phyloP scores from a whole-genome alignment of 176 grass and related monocot species.

The Musa schizocarpa region DNA sequence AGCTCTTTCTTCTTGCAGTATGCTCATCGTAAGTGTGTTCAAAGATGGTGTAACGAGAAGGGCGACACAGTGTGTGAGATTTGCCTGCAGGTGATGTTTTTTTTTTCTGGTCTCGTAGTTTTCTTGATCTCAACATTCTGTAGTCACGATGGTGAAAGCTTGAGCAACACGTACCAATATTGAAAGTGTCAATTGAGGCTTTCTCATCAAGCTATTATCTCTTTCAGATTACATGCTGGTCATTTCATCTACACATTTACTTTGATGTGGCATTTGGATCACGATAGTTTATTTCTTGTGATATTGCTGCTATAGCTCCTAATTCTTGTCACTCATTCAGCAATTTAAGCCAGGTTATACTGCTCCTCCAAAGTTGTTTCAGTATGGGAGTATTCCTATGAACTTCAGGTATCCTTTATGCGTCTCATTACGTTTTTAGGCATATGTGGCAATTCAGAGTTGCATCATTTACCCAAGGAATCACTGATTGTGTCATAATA shows the following conservation, averaged over 20 bases:
- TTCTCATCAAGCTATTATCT: neutral
- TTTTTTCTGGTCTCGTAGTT: neutral
- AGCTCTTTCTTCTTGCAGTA: conserved; percentile 42
- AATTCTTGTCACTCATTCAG: conserved; percentile 28
- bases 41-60: conserved; percentile 90
- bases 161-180: neutral
- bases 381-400: conserved; percentile 80
- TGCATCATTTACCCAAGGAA: neutral
- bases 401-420: conserved; percentile 64
- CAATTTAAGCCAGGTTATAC: conserved; percentile 92
- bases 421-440: neutral
- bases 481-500: neutral
- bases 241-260: neutral
- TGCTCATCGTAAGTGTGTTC: conserved; percentile 85
- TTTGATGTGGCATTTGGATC: neutral
- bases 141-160: neutral
- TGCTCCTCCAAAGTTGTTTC: conserved; percentile 69
- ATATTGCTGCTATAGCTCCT: neutral
- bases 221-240: neutral
- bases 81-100: conserved; percentile 62
- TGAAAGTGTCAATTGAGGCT: neutral
- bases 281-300: neutral
- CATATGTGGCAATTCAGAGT: neutral
- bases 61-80: conserved; percentile 86
- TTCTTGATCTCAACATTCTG: neutral